Percentiles rank a stretch among this genome's conserved stretches.
Evolutionary conservation across 1,284 basidiomycete genomes (phyloP).

Genomic region (Violaceomyces palustris): DNA sequence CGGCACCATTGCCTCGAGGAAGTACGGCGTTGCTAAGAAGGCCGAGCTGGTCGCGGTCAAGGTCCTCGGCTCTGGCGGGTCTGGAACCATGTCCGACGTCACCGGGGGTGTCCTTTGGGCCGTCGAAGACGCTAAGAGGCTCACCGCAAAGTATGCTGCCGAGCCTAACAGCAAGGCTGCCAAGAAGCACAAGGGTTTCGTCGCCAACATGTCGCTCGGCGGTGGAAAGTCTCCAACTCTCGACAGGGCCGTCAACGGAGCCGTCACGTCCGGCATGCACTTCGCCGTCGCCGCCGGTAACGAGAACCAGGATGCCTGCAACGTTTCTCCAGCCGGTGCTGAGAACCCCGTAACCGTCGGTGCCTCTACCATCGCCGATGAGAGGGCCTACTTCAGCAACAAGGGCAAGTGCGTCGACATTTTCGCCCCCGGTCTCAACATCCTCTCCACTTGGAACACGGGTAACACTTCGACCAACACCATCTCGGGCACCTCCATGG

Average conservation of each 20-base stretch:
- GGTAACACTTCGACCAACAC: slow-evolving; percentile 62
- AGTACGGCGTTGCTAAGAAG: slow-evolving; percentile 90
- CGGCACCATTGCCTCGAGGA: slow-evolving; percentile 62
- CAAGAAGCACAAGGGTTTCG: slow-evolving; percentile 78
- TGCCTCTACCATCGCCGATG: slow-evolving; percentile 59
- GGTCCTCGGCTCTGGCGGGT: slow-evolving; percentile 86
- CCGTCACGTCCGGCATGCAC: slow-evolving; percentile 78
- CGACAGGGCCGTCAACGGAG: slow-evolving; percentile 78
- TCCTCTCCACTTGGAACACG: slow-evolving; percentile 56
- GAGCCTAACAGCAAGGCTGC: slow-evolving; percentile 64
- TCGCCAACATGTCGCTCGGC: slow-evolving; percentile 96
- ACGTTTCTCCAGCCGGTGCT: slow-evolving; percentile 68
- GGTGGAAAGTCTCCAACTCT: slow-evolving; percentile 87
- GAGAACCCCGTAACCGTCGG: slow-evolving; percentile 73
- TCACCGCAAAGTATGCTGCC: slow-evolving; percentile 62
- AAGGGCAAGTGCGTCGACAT: slow-evolving; percentile 68
- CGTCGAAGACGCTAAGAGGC: slow-evolving; percentile 62
- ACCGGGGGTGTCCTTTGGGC: slow-evolving; percentile 69
- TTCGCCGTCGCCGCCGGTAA: slow-evolving; percentile 72
- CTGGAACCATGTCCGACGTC: slow-evolving; percentile 93
- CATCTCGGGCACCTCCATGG: slow-evolving; percentile 64
- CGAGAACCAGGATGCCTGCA: slow-evolving; percentile 69
- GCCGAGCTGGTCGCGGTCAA: slow-evolving; percentile 93
- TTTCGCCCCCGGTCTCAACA: slow-evolving; percentile 76
- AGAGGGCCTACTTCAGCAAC: slow-evolving; percentile 74